Percentiles rank a stretch among this genome's conserved stretches.
phyloP scores from a whole-genome alignment of 164 flowering plant genomes.

The Litsea cubeba region DNA sequence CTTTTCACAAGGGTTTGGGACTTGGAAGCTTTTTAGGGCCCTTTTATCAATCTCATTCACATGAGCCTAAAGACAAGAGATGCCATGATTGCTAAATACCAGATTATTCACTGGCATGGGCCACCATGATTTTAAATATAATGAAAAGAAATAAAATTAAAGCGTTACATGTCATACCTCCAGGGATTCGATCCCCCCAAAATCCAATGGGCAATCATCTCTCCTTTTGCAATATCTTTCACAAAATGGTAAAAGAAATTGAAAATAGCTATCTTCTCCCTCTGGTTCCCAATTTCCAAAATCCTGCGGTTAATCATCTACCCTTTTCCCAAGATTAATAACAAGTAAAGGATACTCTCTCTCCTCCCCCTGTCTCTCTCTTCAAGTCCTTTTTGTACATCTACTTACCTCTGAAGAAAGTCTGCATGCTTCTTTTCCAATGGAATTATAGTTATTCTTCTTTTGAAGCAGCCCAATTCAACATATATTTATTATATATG shows the following conservation, averaged over 20 bases:
- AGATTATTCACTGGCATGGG: constrained; percentile 54
- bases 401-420: too few species aligned
- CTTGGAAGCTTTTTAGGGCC: constrained; percentile 2
- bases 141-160: constrained; percentile 12
- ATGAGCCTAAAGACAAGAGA: constrained; percentile 13
- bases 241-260: not conserved
- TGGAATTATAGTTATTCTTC: not conserved
- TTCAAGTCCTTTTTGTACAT: not conserved
- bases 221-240: constrained; percentile 16
- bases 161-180: constrained; percentile 42
- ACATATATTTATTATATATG: too few species aligned
- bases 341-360: not conserved
- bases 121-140: constrained; percentile 39
- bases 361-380: not conserved
- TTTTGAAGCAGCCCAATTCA: not conserved
- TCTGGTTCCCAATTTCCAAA: constrained; percentile 10
- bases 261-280: not conserved
- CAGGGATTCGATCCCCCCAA: constrained; percentile 28
- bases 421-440: too few species aligned
- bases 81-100: constrained; percentile 48
- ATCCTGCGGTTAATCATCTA: constrained; percentile 9
- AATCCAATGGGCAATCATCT: constrained; percentile 33
- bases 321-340: not conserved
- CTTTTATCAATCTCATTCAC: constrained; percentile 1
- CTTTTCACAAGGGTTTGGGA: not conserved